A percentile compares a stretch with the other conserved stretches of the same genome.
These are phyloP conservation scores for Colletotrichum gigasporum DNA, from an alignment of 2,329 filamentous ascomycete genomes.

Conservation along the genomic window DNA sequence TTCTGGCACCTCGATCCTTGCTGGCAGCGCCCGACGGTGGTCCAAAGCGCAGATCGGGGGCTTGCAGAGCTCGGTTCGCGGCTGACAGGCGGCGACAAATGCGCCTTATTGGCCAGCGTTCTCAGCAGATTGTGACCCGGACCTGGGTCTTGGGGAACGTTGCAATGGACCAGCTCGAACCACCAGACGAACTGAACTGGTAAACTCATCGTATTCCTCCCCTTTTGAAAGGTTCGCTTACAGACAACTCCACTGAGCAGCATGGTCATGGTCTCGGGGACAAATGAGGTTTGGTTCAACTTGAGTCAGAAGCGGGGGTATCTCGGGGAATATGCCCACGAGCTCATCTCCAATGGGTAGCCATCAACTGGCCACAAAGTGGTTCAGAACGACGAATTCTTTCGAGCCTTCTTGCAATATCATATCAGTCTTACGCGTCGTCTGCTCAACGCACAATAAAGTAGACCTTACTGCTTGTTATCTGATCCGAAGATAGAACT, in stretches of 20 bases:
- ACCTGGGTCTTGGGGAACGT: not conserved
- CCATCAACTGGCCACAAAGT: no score
- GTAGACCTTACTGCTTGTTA: no score
- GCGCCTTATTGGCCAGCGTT: not conserved
- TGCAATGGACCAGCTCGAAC: not conserved
- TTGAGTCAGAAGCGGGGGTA: conserved; percentile 1
- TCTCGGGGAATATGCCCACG: not conserved
- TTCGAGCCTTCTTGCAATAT: no score
- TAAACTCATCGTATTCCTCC: not conserved
- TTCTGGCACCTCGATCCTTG: not conserved
- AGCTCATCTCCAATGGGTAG: no score
- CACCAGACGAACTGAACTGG: not conserved
- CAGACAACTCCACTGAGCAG: conserved; percentile 9
- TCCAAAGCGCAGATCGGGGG: not conserved
- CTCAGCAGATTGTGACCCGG: no score
- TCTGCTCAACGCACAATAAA: no score
- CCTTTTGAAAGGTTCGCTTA: not conserved
- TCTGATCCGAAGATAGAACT: no score
- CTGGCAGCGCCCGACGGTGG: not conserved
- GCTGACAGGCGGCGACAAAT: conserved; percentile 7
- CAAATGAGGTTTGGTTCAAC: not conserved
- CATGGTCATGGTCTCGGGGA: not conserved
- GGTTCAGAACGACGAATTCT: no score
- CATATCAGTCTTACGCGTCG: no score
- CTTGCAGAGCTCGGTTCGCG: not conserved